phyloP scores from a whole-genome alignment of 805 yeast genomes.

The Cephaloascus fragrans region DNA sequence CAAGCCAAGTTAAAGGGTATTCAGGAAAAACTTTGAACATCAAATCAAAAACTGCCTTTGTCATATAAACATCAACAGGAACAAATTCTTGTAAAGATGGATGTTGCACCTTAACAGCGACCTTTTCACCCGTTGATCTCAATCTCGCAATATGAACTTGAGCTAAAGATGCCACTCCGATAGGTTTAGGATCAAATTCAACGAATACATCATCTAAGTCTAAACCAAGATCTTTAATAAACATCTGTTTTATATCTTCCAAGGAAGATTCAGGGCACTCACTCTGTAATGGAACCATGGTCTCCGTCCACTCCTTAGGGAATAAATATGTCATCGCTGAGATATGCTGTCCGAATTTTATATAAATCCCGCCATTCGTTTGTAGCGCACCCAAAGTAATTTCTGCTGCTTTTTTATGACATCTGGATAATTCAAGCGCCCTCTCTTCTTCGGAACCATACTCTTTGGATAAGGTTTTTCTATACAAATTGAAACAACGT shows the following conservation, averaged over 20 bases:
- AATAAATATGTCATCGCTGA: conserved; percentile 85
- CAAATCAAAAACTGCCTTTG: conserved; percentile 62
- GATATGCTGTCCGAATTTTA: conserved; percentile 91
- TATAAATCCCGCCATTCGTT: conserved; percentile 84
- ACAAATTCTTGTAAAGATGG: conserved; percentile 82
- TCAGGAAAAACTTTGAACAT: conserved; percentile 83
- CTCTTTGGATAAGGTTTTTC: conserved; percentile 37
- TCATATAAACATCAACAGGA: conserved; percentile 78
- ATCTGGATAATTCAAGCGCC: conserved; percentile 41
- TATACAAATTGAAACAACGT: conserved; percentile 65
- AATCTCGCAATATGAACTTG: conserved; percentile 83
- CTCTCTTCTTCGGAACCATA: conserved; percentile 36
- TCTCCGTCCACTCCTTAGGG: conserved; percentile 90
- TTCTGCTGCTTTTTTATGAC: conserved; percentile 70
- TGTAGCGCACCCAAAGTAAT: conserved; percentile 75
- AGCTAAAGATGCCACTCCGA: conserved; percentile 94
- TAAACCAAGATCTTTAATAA: conserved; percentile 55
- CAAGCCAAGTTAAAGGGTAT: conserved; percentile 90
- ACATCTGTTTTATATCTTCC: conserved; percentile 61
- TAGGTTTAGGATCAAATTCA: conserved; percentile 61
- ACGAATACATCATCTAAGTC: conserved; percentile 53
- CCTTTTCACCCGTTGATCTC: conserved; percentile 49
- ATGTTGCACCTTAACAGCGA: conserved; percentile 93
- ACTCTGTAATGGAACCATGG: conserved; percentile 90
- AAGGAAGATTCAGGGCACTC: conserved; percentile 74